phyloP scores from a whole-genome alignment of 1,284 basidiomycete genomes.

The Uromyces viciae-fabae region DNA sequence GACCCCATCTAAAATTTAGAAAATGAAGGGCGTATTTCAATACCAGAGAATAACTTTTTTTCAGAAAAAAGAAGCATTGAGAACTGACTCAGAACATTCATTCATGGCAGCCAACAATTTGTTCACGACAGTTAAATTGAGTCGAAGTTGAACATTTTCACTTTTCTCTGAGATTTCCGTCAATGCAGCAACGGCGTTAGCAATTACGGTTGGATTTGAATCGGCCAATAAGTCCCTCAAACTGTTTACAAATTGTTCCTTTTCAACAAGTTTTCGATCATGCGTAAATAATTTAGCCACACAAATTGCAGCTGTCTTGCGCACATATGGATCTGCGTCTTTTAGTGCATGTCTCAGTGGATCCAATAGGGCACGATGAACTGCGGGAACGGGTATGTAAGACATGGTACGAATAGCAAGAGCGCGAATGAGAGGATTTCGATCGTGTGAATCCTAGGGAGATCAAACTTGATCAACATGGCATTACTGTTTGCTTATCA shows the following conservation, averaged over 20 bases:
- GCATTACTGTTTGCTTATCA: not conserved
- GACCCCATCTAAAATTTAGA: constrained; percentile 74
- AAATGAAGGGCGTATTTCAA: not conserved
- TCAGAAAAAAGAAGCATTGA: not conserved
- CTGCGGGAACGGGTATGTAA: constrained; percentile 79
- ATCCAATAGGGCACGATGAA: constrained; percentile 74
- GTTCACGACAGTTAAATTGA: constrained; percentile 76
- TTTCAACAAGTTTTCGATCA: constrained; percentile 77
- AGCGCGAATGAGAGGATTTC: constrained; percentile 85
- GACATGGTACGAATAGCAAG: constrained; percentile 94
- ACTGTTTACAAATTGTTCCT: constrained; percentile 75
- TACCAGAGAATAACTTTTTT: not conserved
- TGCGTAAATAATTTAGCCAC: constrained; percentile 85
- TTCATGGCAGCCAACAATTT: constrained; percentile 77
- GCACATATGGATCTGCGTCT: constrained; percentile 88
- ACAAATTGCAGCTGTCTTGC: constrained; percentile 87
- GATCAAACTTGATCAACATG: not conserved
- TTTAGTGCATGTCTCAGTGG: constrained; percentile 81
- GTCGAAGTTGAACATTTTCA: constrained; percentile 75
- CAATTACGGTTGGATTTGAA: constrained; percentile 85
- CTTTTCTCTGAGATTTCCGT: constrained; percentile 84
- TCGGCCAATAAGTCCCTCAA: constrained; percentile 85
- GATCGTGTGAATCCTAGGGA: constrained; percentile 77
- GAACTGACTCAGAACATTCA: constrained; percentile 81
- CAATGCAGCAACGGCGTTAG: constrained; percentile 89